Evolutionary conservation across 2,329 filamentous ascomycete genomes (phyloP), one percentile per base, ranked within the genome.

Genomic region (Zelopaecilomyces penicillatus): DNA sequence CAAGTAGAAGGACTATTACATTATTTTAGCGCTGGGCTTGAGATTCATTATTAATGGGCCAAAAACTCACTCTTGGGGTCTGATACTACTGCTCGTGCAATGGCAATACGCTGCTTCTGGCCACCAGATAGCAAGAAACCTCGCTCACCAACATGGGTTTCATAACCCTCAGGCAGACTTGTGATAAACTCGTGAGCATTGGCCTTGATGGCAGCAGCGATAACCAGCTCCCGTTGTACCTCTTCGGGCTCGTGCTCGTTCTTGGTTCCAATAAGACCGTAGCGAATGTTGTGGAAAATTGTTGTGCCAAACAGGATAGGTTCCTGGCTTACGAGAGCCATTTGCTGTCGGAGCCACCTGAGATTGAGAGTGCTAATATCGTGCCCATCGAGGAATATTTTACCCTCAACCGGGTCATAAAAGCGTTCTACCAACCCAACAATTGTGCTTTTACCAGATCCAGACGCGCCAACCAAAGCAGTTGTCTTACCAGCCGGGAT

Each of bases 21-120:
- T 19, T 1, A n/a, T 0, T 56, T 54, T 43, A 55, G 49, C 46
- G 27, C 32, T 34, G 31, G 34, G 26, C 4, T 2, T 3, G 7
- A 27, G 26, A 27, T 38, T 26, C 26, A n/a, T 10, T 11, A 37
- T 19, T 19, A 38, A 7, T 9, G 5, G 5, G 3, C 3, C 9
- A 12, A 41, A 41, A n/a, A 57, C 69, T 62, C 57, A 73, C 69
- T 83, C 69, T 90, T 94, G 1, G 91, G 91, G 56, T 96, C 86
- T 10, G 85, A 91, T 31, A 96, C 87, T 45, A 96, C 79, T 32
- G 90, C 91, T 57, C 89, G 77, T 8, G 91, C 89, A 64, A 97
- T 96, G 10, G 91, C 90, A 58, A 97, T 94, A 56, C 93, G 87
- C 66, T 97, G 93, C 65, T 96, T 95, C 66, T 98, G 93, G 33